These are phyloP conservation scores for Albugo laibachii DNA, from an alignment of 352 stramenopile genomes.

Conservation along the genomic window DNA sequence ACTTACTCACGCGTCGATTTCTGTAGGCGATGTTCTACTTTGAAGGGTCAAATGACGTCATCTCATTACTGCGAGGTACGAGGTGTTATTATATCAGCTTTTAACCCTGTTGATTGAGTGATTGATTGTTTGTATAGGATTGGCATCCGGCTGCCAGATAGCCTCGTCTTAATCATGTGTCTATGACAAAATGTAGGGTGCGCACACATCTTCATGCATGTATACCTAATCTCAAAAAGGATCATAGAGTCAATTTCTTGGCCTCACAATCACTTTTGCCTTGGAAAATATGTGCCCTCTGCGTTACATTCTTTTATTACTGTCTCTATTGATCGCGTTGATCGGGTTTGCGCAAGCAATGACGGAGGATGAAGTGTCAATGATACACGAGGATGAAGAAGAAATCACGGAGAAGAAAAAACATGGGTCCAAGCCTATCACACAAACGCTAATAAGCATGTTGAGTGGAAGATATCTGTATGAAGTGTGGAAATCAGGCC, in stretches of 20 bases:
- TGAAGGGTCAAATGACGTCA: slow-evolving; percentile 31
- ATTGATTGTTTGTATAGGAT: neutral
- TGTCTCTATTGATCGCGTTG: slow-evolving; percentile 70
- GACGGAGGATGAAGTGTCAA: slow-evolving; percentile 30
- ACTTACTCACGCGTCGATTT: neutral
- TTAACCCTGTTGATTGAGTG: neutral
- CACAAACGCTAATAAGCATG: slow-evolving; percentile 72
- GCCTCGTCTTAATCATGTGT: neutral
- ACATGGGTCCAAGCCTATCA: slow-evolving; percentile 15
- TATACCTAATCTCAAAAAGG: too few species aligned
- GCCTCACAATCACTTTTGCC: too few species aligned
- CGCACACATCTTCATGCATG: neutral
- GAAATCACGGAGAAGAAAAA: slow-evolving; percentile 32
- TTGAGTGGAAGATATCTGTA: slow-evolving; percentile 79
- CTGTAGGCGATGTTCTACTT: slow-evolving; percentile 49
- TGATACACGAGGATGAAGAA: slow-evolving; percentile 17
- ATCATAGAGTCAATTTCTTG: too few species aligned
- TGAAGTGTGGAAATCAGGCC: slow-evolving; percentile 36
- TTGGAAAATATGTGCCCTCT: slow-evolving; percentile 42
- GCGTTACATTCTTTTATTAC: slow-evolving; percentile 66
- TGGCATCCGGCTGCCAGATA: neutral
- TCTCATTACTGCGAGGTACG: slow-evolving; percentile 32
- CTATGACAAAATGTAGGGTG: neutral
- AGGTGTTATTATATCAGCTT: neutral
- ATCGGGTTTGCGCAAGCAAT: slow-evolving; percentile 66